These are phyloP conservation scores for Chalciporus sp. DNA, from an alignment of 1,284 basidiomycete genomes.

Conservation along the genomic window DNA sequence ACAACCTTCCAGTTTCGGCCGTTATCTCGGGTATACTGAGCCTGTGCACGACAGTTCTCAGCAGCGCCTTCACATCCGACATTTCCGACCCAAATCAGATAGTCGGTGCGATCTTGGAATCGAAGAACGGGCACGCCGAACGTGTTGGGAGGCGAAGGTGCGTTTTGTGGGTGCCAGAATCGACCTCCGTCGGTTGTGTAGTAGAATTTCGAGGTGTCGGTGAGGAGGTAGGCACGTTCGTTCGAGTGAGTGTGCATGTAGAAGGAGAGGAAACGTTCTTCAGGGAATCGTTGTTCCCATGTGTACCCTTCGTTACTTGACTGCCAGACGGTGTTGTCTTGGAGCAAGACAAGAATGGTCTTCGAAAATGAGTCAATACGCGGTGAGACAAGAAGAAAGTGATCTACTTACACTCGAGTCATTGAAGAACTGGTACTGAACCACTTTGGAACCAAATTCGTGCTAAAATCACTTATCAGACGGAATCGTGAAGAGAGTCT, in stretches of 20 bases:
- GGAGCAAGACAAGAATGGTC: conserved; percentile 84
- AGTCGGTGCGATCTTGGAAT: conserved; percentile 89
- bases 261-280: conserved; percentile 77
- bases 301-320: conserved; percentile 93
- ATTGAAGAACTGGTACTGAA: conserved; percentile 86
- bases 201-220: conserved; percentile 63
- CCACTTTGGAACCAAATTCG: conserved; percentile 70
- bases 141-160: conserved; percentile 77
- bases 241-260: conserved; percentile 81
- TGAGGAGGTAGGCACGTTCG: conserved; percentile 91
- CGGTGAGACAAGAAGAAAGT: not conserved
- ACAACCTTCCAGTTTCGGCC: conserved; percentile 79
- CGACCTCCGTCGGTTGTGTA: conserved; percentile 85
- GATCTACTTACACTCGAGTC: conserved; percentile 57
- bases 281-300: conserved; percentile 72
- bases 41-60: conserved; percentile 68
- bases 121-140: conserved; percentile 79
- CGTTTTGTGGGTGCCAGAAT: conserved; percentile 65
- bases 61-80: conserved; percentile 56
- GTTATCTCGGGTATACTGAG: conserved; percentile 76
- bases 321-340: conserved; percentile 85
- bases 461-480: conserved; percentile 46
- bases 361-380: conserved; percentile 33
- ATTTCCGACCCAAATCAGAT: conserved; percentile 89
- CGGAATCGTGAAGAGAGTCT: not conserved